Evolutionary conservation across 306 rosid genomes (phyloP).

Genomic region (Sindora glabra): DNA sequence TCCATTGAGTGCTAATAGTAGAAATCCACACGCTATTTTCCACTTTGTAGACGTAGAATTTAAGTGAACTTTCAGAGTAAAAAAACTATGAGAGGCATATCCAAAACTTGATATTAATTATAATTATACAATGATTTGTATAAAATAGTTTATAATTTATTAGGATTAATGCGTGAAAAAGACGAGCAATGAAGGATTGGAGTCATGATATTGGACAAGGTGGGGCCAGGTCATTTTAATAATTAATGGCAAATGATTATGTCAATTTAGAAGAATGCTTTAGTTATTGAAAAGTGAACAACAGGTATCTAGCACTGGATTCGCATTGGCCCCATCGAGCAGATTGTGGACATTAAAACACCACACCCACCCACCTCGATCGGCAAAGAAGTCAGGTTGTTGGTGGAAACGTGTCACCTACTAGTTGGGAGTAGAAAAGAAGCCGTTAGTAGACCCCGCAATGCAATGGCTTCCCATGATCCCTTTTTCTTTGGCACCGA

Average conservation of each 20-base stretch:
- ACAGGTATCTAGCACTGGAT: background rate
- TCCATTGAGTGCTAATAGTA: constrained; percentile 1
- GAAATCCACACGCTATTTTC: background rate
- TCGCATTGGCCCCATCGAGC: background rate
- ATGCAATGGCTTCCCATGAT: too few relatives aligned
- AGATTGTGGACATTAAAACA: too few relatives aligned
- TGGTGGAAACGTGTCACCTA: too few relatives aligned
- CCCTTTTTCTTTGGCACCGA: too few relatives aligned
- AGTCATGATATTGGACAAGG: background rate
- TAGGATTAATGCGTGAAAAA: background rate
- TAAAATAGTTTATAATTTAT: background rate
- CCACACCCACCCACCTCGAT: too few relatives aligned
- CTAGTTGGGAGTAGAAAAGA: too few relatives aligned
- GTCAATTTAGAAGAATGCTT: too few relatives aligned
- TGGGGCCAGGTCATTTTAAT: constrained; percentile 4
- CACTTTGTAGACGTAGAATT: constrained; percentile 10
- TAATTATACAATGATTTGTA: constrained; percentile 2
- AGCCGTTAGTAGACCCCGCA: too few relatives aligned
- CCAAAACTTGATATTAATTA: constrained; percentile 9
- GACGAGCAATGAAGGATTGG: background rate
- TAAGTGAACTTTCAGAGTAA: constrained; percentile 13
- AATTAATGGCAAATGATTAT: too few relatives aligned
- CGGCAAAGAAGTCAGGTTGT: too few relatives aligned
- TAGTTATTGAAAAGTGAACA: too few relatives aligned
- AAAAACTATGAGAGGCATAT: constrained; percentile 7